These are phyloP conservation scores for Chamaecrista fasciculata DNA, from an alignment of 306 rosid genomes.

Conservation along the genomic window DNA sequence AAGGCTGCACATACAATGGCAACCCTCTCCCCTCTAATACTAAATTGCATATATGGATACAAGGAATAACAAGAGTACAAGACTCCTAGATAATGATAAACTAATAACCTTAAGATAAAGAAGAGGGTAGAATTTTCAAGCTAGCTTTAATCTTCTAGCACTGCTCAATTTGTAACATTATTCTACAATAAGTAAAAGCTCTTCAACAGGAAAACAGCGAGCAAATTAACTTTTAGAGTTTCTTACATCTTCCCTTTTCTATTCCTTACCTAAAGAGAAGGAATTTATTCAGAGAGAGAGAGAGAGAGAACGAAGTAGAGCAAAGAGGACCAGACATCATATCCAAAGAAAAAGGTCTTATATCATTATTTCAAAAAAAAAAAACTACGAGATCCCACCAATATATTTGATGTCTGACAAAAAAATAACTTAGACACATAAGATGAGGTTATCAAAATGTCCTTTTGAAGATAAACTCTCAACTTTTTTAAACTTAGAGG, in stretches of 20 bases:
- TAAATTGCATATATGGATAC: too few relatives aligned
- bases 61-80: too few relatives aligned
- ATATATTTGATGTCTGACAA: background rate
- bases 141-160: background rate
- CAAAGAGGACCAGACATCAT: background rate
- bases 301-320: background rate
- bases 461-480: background rate
- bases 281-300: background rate
- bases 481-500: background rate
- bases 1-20: too few relatives aligned
- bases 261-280: background rate
- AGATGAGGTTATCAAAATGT: background rate
- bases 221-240: background rate
- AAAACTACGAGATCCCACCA: background rate
- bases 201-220: background rate
- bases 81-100: too few relatives aligned
- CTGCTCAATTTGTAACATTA: background rate
- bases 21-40: too few relatives aligned
- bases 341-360: background rate
- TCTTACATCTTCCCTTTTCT: background rate
- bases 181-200: background rate
- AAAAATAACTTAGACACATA: background rate
- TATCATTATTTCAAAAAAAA: background rate
- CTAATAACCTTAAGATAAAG: too few relatives aligned
- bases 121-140: background rate